Base-by-base conservation (phyloP, 345 rosid genomes). In the Brassica juncea region DNA sequence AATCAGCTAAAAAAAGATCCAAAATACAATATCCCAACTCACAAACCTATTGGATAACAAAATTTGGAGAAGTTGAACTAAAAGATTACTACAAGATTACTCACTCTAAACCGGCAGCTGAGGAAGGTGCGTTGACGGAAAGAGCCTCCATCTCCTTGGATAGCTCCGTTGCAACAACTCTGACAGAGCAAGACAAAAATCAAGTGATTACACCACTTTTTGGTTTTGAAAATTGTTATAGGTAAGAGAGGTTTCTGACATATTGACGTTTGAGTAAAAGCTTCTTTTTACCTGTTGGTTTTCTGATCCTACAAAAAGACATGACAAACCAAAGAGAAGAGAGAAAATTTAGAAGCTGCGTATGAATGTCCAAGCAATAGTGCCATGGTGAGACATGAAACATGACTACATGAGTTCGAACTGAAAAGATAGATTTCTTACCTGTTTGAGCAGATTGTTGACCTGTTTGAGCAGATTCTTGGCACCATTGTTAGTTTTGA, bases 391-490 rank as follows among this genome's bases (percentile, higher is more conserved):
- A 60, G 15, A 28, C 37, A 28, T 28, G 31, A 28, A 28, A 28
- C 31, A 28, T 28, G 31, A 28, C 10, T 6, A 62, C 35, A 28
- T 28, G 8, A 35, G 42, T 35, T 35, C 42, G 2, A 35, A 6
- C 9, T 14, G 21, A 4, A 28, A 14, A 31, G 39, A 31, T 30
- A 28, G 7, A 28, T 61, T 62, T 62, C 66, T 62, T 62, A 62
- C 67, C 67, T 35, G 42, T 8, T 35, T 35, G 35, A 32, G 35
- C 35, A 32, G 6, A 32, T 4, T 32, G 7, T 28, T 28, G 19
- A 61, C 66, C 37, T 61, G 66, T 61, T 61, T 61, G 7, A 30
- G 42, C 67, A 63, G 67, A 63, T 63, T 63, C 67, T 63, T 63
- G 67, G 67, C 42, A 8, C 39, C 42, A 63, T 6, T 63, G 21